A percentile compares a stretch with the other conserved stretches of the same genome.
These are phyloP conservation scores for Xylaria grammica DNA, from an alignment of 495 filamentous ascomycete genomes.

Conservation along the genomic window DNA sequence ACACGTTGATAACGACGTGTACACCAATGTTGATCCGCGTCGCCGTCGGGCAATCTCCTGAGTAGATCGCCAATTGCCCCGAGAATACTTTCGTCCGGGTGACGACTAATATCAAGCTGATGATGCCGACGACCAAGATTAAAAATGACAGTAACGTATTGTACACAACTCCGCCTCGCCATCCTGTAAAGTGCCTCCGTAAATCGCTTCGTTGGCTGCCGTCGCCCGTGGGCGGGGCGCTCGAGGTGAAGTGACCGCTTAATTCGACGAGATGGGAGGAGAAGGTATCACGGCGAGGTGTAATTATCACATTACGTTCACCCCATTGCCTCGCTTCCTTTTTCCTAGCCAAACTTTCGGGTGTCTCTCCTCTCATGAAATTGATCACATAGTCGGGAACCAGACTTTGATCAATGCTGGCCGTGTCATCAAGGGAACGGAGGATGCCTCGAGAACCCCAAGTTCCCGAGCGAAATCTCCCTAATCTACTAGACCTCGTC, in stretches of 20 bases:
- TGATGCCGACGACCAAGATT: conserved; percentile 45
- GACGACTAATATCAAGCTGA: conserved; percentile 45
- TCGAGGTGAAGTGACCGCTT: conserved; percentile 31
- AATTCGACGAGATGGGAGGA: conserved; percentile 45
- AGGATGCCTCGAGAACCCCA: conserved; percentile 38
- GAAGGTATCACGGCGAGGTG: conserved; percentile 30
- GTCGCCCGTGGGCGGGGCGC: conserved; percentile 18
- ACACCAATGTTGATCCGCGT: conserved; percentile 41
- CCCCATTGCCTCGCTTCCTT: conserved; percentile 45
- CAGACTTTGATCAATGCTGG: conserved; percentile 42
- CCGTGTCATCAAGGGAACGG: conserved; percentile 33
- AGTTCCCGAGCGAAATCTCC: conserved; percentile 33
- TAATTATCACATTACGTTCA: conserved; percentile 38
- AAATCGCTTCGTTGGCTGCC: conserved; percentile 31
- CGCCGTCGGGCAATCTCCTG: conserved; percentile 42
- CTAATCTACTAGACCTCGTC: conserved; percentile 33
- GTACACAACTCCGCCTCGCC: conserved; percentile 48
- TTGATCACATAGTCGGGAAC: conserved; percentile 54
- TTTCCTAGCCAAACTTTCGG: conserved; percentile 47
- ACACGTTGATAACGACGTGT: conserved; percentile 44
- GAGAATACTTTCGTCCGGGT: conserved; percentile 33
- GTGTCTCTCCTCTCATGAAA: conserved; percentile 51
- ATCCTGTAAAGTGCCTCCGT: conserved; percentile 37
- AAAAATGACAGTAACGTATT: conserved; percentile 42
- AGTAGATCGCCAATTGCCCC: conserved; percentile 41